Conservation (phyloP, 2,329 filamentous ascomycete genomes). For the Aureobasidium sp. region DNA sequence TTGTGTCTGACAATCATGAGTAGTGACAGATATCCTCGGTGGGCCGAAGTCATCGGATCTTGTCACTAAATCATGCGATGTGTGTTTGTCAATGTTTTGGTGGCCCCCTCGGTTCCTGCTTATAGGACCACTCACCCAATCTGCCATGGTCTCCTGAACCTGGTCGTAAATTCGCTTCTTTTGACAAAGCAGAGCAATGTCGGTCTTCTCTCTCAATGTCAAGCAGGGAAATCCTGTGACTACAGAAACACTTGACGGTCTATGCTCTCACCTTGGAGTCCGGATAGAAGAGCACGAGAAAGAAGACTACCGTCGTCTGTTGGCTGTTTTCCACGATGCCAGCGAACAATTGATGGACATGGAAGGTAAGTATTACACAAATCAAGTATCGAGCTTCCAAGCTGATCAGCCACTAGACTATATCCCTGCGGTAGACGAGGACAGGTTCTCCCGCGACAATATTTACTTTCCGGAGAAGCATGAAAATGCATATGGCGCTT, state of each 20-base stretch:
- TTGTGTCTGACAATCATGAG: neutral
- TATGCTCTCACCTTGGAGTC: slow-evolving; percentile 30
- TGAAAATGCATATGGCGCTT: slow-evolving; percentile 36
- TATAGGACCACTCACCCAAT: neutral
- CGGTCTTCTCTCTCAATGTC: slow-evolving; percentile 32
- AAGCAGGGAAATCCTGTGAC: slow-evolving; percentile 31
- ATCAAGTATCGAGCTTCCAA: neutral
- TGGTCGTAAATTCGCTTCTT: neutral
- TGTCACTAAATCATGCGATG: neutral
- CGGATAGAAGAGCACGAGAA: slow-evolving; percentile 30
- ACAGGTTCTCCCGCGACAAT: slow-evolving; percentile 31
- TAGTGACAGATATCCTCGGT: neutral
- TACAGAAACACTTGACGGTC: slow-evolving; percentile 26
- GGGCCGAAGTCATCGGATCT: neutral
- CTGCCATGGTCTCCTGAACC: no score
- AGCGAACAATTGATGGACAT: slow-evolving; percentile 33
- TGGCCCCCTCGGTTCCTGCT: neutral
- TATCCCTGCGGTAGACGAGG: slow-evolving; percentile 26
- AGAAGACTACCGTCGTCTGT: slow-evolving; percentile 32
- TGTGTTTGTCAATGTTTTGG: neutral
- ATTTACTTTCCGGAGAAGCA: slow-evolving; percentile 29
- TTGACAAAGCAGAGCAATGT: slow-evolving; percentile 25
- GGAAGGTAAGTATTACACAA: slow-evolving; percentile 19
- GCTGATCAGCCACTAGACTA: slow-evolving; percentile 23
- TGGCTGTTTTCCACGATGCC: slow-evolving; percentile 35